A percentile compares a stretch with the other conserved stretches of the same genome.
Evolutionary conservation across 2,329 filamentous ascomycete genomes (phyloP).

Genomic region (Aureobasidium sp.): DNA sequence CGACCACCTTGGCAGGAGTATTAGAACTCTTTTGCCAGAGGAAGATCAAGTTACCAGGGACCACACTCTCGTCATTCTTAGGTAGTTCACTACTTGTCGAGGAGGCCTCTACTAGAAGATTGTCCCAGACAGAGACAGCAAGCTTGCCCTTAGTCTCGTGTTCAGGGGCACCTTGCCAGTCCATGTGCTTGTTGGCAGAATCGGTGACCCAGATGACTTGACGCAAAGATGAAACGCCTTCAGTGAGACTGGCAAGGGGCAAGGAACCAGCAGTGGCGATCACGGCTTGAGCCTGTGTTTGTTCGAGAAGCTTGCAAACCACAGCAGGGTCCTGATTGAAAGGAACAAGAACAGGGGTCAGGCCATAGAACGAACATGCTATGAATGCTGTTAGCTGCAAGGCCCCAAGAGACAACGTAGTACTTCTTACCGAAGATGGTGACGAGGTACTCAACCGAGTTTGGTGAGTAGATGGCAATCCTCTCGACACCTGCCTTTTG

Average conservation of each 20-base stretch:
- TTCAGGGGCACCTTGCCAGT: conserved; percentile 84
- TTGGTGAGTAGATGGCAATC: conserved; percentile 84
- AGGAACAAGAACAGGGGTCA: conserved; percentile 77
- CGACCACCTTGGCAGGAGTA: conserved; percentile 56
- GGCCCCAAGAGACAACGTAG: not conserved
- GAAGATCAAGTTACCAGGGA: conserved; percentile 46
- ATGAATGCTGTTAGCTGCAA: conserved; percentile 11
- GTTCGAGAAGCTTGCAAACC: conserved; percentile 63
- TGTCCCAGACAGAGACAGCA: conserved; percentile 86
- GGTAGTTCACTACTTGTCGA: conserved; percentile 56
- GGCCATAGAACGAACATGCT: conserved; percentile 82
- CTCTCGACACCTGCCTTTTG: conserved; percentile 59
- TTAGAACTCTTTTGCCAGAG: conserved; percentile 55
- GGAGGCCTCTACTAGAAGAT: conserved; percentile 59
- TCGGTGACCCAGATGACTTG: conserved; percentile 90
- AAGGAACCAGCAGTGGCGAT: conserved; percentile 81
- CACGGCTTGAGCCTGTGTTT: conserved; percentile 69
- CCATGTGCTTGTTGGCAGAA: conserved; percentile 81
- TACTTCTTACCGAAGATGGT: conserved; percentile 58
- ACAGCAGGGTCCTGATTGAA: conserved; percentile 65
- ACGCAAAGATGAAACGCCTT: conserved; percentile 61
- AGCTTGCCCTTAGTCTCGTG: conserved; percentile 60
- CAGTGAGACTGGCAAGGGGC: conserved; percentile 64
- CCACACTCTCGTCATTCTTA: conserved; percentile 45
- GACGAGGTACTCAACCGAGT: conserved; percentile 80